Conservation (phyloP, 2,329 filamentous ascomycete genomes). For the Fusarium torulosum region DNA sequence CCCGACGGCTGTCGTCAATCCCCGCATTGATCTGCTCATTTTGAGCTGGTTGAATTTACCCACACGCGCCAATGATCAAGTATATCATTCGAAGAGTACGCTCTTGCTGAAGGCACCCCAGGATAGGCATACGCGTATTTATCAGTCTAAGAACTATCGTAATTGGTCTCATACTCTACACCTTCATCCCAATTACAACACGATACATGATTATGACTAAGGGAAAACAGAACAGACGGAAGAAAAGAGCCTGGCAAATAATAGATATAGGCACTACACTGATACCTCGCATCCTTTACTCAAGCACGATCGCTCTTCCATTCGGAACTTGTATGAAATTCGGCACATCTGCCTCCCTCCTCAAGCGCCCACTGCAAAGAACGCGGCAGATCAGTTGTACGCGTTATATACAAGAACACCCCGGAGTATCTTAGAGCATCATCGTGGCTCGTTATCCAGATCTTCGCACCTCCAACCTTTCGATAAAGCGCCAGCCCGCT, state of each 20-base stretch:
- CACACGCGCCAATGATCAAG: neutral
- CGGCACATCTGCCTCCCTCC: neutral
- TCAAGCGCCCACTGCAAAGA: constrained; percentile 4
- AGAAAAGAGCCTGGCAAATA: too few species aligned
- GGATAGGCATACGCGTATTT: too few species aligned
- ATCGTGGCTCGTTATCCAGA: neutral
- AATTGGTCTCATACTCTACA: too few species aligned
- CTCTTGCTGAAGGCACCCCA: too few species aligned
- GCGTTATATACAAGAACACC: neutral
- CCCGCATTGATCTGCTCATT: neutral
- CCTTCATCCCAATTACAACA: too few species aligned
- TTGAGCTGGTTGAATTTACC: neutral
- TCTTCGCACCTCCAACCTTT: neutral
- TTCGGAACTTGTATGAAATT: neutral
- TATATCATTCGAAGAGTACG: neutral
- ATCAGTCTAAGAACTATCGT: too few species aligned
- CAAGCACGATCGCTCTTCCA: neutral
- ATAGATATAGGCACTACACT: neutral
- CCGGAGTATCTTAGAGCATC: neutral
- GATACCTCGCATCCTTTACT: neutral
- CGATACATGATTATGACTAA: too few species aligned
- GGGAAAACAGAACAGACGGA: too few species aligned
- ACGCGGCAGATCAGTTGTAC: neutral
- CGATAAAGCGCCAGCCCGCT: neutral
- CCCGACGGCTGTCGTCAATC: neutral